Percentiles rank a stretch among this genome's conserved stretches.
phyloP scores from a whole-genome alignment of 2,329 filamentous ascomycete genomes.

The Calonectria henricotiae region DNA sequence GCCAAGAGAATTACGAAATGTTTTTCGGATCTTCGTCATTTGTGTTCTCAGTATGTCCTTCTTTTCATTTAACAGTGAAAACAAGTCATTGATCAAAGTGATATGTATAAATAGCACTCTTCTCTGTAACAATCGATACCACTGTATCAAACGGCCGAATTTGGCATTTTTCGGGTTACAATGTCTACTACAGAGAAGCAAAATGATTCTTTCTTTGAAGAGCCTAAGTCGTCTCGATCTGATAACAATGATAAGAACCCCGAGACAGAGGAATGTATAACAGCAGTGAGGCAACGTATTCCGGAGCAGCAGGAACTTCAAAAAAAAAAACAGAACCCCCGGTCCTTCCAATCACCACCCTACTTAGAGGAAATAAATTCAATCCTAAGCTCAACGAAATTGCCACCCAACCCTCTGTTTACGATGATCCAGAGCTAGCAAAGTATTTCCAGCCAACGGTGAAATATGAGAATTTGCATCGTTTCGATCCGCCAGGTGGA shows the following conservation, averaged over 20 bases:
- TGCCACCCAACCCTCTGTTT: conserved; percentile 64
- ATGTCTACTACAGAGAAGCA: conserved; percentile 9
- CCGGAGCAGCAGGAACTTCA: conserved; percentile 40
- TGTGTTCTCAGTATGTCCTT: too few species aligned
- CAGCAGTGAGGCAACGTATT: conserved; percentile 29
- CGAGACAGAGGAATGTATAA: conserved; percentile 28
- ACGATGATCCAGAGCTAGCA: conserved; percentile 61
- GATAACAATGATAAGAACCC: conserved; percentile 15
- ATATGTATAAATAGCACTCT: neutral
- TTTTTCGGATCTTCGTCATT: conserved; percentile 3
- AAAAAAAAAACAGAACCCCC: conserved; percentile 37
- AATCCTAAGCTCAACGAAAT: conserved; percentile 40
- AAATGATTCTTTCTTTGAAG: conserved; percentile 29
- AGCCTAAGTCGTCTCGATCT: neutral
- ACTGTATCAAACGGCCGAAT: neutral
- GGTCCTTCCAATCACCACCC: conserved; percentile 36
- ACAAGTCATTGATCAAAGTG: too few species aligned
- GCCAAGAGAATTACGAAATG: conserved; percentile 23
- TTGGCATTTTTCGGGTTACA: neutral
- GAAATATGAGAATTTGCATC: conserved; percentile 63
- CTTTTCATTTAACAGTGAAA: too few species aligned
- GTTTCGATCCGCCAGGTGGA: conserved; percentile 66
- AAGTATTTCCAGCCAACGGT: conserved; percentile 56
- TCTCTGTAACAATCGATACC: too few species aligned
- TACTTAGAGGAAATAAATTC: conserved; percentile 33